Evolutionary conservation across 1,284 basidiomycete genomes (phyloP).

Genomic region (Cryptococcus sp.): DNA sequence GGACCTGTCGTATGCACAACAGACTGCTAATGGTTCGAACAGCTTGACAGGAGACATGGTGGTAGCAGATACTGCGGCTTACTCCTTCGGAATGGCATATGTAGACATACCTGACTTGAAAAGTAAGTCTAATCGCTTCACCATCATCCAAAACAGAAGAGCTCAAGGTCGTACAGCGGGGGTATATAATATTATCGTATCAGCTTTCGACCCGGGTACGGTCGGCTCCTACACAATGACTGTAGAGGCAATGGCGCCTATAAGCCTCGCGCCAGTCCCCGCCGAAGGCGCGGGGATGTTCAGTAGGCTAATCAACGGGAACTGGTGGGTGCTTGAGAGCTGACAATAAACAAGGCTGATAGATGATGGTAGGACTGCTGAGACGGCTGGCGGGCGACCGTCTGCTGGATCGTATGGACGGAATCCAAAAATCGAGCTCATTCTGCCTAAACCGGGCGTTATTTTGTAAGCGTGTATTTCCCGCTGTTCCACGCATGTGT

Average conservation of each 20-base stretch:
- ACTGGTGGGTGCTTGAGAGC: constrained; percentile 61
- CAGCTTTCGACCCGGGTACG: constrained; percentile 74
- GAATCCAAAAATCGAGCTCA: constrained; percentile 71
- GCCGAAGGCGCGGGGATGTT: constrained; percentile 93
- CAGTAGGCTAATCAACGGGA: constrained; percentile 63
- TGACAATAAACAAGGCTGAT: neutral
- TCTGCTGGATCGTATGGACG: constrained; percentile 62
- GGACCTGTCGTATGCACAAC: neutral
- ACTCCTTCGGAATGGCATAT: constrained; percentile 74
- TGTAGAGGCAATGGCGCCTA: constrained; percentile 62
- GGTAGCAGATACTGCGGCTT: constrained; percentile 71
- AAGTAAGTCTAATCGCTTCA: constrained; percentile 55
- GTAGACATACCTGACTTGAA: constrained; percentile 58
- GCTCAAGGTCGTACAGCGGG: constrained; percentile 59
- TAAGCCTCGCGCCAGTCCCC: constrained; percentile 52
- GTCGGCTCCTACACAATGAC: constrained; percentile 66
- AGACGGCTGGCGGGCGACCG: constrained; percentile 66
- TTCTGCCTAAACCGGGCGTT: constrained; percentile 59
- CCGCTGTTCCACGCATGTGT: constrained; percentile 1
- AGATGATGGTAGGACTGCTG: constrained; percentile 56
- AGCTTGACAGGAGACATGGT: constrained; percentile 64
- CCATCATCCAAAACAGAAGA: neutral
- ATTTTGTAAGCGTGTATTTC: constrained; percentile 60
- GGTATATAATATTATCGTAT: constrained; percentile 77
- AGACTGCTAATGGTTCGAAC: constrained; percentile 39